A percentile compares a stretch with the other conserved stretches of the same genome.
Evolutionary conservation across 495 filamentous ascomycete genomes (phyloP).

Genomic region (Margaritispora aquatica): DNA sequence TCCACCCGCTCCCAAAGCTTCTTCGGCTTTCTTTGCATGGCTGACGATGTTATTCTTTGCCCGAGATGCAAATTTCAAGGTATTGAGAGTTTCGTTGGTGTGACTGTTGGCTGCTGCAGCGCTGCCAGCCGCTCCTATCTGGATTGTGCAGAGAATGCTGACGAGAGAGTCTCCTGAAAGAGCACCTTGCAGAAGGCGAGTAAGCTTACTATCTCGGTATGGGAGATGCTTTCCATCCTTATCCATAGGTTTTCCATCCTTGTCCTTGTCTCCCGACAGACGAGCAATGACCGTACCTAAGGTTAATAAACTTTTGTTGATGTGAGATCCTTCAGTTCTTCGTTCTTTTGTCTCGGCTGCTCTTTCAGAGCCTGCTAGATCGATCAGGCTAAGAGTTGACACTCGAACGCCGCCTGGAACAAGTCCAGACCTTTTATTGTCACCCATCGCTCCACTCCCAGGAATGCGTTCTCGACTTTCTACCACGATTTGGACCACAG

Average conservation of each 20-base stretch:
- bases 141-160: conserved; percentile 93
- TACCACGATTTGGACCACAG: conserved; percentile 97
- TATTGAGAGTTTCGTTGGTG: conserved; percentile 86
- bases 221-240: conserved; percentile 87
- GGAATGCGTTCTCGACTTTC: conserved; percentile 85
- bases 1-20: conserved; percentile 66
- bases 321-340: conserved; percentile 91
- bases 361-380: conserved; percentile 92
- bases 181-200: conserved; percentile 84
- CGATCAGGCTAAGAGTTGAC: conserved; percentile 90
- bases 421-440: conserved; percentile 69
- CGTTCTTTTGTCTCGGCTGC: conserved; percentile 94
- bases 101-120: conserved; percentile 59
- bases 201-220: conserved; percentile 96
- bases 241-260: conserved; percentile 64
- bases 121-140: conserved; percentile 63
- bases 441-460: conserved; percentile 42
- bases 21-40: conserved; percentile 92
- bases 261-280: conserved; percentile 78
- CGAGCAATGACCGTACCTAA: conserved; percentile 91
- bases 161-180: conserved; percentile 90
- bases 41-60: conserved; percentile 98
- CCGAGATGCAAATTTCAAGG: conserved; percentile 90
- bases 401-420: conserved; percentile 89
- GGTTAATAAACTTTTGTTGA: conserved; percentile 95